A percentile compares a stretch with the other conserved stretches of the same genome.
Conservation (phyloP, 176 grass and related monocot species). For the Eragrostis curvula region DNA sequence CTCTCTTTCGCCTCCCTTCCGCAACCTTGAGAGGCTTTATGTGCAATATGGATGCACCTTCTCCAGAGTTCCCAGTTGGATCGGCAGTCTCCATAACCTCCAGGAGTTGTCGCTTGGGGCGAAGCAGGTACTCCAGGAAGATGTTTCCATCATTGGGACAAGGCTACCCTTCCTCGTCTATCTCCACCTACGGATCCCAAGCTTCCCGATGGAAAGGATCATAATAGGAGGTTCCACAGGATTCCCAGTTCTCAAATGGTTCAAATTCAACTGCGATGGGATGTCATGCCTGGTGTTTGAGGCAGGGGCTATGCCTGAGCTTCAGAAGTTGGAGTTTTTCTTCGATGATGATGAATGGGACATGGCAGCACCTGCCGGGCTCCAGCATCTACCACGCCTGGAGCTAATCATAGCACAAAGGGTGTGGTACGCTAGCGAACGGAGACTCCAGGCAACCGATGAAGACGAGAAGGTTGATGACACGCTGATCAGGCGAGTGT, state of each 20-base stretch:
- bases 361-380: not conserved
- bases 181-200: not conserved
- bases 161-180: not conserved
- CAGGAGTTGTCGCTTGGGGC: not conserved
- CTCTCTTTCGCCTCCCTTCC: no score
- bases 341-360: not conserved
- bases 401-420: not conserved
- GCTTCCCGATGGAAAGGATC: not conserved
- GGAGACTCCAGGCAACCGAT: no score
- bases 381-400: not conserved
- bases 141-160: not conserved
- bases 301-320: not conserved
- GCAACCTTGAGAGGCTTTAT: not conserved
- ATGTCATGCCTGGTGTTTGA: not conserved
- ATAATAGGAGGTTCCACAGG: not conserved
- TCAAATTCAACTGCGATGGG: not conserved
- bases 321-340: not conserved
- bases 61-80: slow-evolving; percentile 1
- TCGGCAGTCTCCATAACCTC: not conserved
- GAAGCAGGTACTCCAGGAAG: not conserved
- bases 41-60: not conserved
- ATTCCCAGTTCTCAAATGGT: not conserved
- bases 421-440: no score
- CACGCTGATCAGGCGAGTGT: not conserved
- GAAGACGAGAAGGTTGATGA: not conserved